Base-by-base conservation (phyloP, 1,139 yeast species). In the Blastobotrys buckinghamii region DNA sequence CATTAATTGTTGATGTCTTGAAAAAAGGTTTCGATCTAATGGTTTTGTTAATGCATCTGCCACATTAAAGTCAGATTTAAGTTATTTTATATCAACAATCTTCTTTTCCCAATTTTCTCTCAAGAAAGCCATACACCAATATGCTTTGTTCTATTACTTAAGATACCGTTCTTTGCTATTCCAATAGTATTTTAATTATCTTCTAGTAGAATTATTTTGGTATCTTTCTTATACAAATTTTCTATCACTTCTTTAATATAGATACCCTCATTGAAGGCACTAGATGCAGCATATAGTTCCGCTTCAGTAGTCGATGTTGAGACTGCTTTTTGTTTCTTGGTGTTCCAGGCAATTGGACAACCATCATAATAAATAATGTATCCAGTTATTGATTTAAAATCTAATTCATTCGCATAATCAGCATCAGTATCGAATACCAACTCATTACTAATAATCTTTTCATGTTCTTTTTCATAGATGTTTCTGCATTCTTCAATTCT, bases 31-130 rank as follows among this genome's bases (percentile, higher is more conserved):
- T 72, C 47, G 44, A 34, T 55, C 51, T 47, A 49, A 66, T 76
- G 75, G 69, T 60, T 69, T 67, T 67, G 66, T 70, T 67, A 87
- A 84, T 82, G 89, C 89, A 58, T 57, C 32, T 6, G 12, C 32
- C 32, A 29, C 32, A 13, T 29, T 29, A 13, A 12, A 29, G 4
- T 29, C n/a, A 12, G 32, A 6, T 12, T 13, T 13, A 29, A 29
- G 4, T 6, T 29, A 29, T 29, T 29, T 9, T 12, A 29, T 6
- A 12, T 29, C 32, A 29, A 29, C 6, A 6, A 29, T 9, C 5
- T 13, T 13, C 4, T 29, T 29, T 12, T 13, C 32, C n/a, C 12
- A 12, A 12, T 29, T 29, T 29, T 10, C n/a, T 12, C n/a, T 29
- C 6, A 29, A 6, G 9, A 29, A 29, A 13, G 9, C 9, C n/a